Evolutionary conservation across 148 eudicot species (phyloP).

Genomic region (Vaccinium darrowii): DNA sequence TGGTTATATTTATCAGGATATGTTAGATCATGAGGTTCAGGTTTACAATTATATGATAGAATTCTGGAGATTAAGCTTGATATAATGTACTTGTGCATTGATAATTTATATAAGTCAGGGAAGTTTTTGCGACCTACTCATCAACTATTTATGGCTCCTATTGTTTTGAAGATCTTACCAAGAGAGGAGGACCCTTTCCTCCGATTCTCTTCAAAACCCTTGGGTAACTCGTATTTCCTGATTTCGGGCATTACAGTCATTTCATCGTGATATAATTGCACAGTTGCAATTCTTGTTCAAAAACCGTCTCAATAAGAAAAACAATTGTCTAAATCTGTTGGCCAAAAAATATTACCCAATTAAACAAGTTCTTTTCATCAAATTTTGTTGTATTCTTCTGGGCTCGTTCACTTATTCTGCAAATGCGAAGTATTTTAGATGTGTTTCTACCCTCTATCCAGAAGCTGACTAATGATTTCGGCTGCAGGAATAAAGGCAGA

Average conservation of each 20-base stretch:
- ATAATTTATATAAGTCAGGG: neutral
- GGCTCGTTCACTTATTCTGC: neutral
- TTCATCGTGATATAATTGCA: neutral
- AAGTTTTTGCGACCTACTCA: neutral
- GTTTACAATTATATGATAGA: neutral
- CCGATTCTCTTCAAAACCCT: neutral
- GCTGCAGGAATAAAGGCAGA: conserved; percentile 7
- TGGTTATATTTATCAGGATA: too few species aligned
- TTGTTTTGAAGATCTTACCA: neutral
- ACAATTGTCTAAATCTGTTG: neutral
- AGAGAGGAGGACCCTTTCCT: neutral
- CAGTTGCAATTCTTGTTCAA: neutral
- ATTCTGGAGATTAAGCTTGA: neutral
- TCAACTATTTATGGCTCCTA: neutral
- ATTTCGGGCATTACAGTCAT: neutral
- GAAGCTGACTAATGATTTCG: neutral
- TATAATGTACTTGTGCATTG: neutral
- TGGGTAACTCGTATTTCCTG: too few species aligned
- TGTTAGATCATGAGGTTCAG: too few species aligned
- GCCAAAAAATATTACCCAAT: neutral
- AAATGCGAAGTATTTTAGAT: neutral
- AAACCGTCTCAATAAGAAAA: neutral
- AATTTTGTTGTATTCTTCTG: neutral
- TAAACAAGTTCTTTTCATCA: neutral
- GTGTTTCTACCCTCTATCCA: neutral